Evolutionary conservation across 2,329 filamentous ascomycete species (phyloP).

Genomic region (Alternaria gansuensis): DNA sequence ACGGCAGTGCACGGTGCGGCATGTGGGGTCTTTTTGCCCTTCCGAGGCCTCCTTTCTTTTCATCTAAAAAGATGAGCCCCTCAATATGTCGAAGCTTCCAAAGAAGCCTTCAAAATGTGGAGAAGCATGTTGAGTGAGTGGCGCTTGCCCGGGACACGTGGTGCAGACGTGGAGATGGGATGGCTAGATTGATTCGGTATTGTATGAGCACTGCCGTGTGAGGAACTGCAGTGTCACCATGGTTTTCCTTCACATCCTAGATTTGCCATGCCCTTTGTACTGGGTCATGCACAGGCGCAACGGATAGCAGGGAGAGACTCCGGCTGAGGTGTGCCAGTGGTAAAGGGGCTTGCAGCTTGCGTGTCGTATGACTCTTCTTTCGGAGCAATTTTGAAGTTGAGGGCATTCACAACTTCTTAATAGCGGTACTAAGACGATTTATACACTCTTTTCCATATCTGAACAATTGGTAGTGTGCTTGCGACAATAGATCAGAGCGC

Average conservation of each 20-base stretch:
- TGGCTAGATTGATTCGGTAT: constrained; percentile 31
- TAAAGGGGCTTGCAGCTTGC: constrained; percentile 24
- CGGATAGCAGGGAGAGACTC: constrained; percentile 43
- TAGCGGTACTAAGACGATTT: constrained; percentile 9
- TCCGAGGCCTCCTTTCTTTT: constrained; percentile 21
- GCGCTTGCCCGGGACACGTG: constrained; percentile 25
- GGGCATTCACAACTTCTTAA: constrained; percentile 13
- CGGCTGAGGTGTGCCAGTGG: constrained; percentile 25
- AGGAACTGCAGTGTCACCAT: constrained; percentile 38
- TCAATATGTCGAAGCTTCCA: constrained; percentile 24
- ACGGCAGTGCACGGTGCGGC: constrained; percentile 4
- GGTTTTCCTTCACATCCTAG: constrained; percentile 36
- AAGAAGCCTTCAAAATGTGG: constrained; percentile 38
- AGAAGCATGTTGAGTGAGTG: constrained; percentile 38
- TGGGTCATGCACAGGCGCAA: constrained; percentile 28
- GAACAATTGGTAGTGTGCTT: not conserved
- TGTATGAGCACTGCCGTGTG: constrained; percentile 36
- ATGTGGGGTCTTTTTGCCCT: constrained; percentile 41
- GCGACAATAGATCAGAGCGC: not conserved
- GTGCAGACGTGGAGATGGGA: constrained; percentile 27
- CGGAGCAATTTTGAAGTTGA: constrained; percentile 10
- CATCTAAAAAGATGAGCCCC: constrained; percentile 38
- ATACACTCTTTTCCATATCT: constrained; percentile 2
- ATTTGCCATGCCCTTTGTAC: constrained; percentile 30
- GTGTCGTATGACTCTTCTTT: constrained; percentile 17